phyloP scores from a whole-genome alignment of 352 stramenopile species.

The Globisporangium radiosum region DNA sequence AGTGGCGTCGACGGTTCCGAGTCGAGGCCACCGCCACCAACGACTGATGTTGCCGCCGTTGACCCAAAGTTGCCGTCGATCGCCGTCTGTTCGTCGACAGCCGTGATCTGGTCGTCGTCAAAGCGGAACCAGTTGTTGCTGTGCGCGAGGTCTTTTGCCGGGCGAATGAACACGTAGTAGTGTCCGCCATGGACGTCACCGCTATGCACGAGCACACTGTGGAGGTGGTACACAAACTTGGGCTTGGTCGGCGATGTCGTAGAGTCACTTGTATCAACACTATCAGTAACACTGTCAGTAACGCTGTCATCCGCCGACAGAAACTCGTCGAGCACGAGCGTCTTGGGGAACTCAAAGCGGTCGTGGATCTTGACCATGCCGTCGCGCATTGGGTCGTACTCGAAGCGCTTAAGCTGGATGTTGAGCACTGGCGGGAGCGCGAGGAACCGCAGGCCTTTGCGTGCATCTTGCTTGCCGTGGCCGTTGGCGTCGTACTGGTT shows the following conservation, averaged over 20 bases:
- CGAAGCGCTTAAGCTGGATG: conserved; percentile 90
- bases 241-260: conserved; percentile 3
- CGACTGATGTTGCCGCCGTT: not conserved
- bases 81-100: conserved; percentile 57
- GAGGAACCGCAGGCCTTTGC: conserved; percentile 83
- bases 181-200: conserved; percentile 83
- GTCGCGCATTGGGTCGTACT: conserved; percentile 82
- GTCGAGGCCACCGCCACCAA: conserved; percentile 5
- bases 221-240: conserved; percentile 65
- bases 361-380: conserved; percentile 89
- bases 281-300: too few species aligned
- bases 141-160: conserved; percentile 51
- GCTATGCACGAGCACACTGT: conserved; percentile 83
- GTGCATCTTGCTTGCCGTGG: conserved; percentile 87
- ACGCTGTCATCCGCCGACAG: conserved; percentile 16
- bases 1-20: conserved; percentile 34
- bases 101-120: conserved; percentile 81
- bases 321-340: conserved; percentile 68
- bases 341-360: conserved; percentile 81
- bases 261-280: not conserved
- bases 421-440: conserved; percentile 88
- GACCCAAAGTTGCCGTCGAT: conserved; percentile 63
- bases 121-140: conserved; percentile 78
- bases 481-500: conserved; percentile 92
- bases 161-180: conserved; percentile 88